Conservation (phyloP, 2,329 filamentous ascomycete species). For the Phialophora verrucosa region DNA sequence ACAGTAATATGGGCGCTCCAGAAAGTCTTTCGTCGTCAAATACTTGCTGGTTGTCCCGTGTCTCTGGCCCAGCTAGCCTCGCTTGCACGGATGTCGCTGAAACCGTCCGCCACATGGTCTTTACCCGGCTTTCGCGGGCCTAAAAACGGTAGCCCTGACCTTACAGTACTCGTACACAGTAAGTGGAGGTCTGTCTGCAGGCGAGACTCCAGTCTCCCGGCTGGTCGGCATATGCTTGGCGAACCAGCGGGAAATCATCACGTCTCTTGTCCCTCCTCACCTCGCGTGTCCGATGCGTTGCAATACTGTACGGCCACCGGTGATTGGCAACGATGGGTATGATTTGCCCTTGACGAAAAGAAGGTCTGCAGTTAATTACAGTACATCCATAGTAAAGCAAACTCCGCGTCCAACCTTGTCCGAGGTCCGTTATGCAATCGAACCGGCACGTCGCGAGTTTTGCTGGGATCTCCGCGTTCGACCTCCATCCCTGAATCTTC, state of each 20-base stretch:
- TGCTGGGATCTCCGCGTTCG: neutral
- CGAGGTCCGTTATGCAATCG: too few relatives aligned
- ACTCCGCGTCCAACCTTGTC: too few relatives aligned
- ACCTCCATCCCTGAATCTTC: neutral
- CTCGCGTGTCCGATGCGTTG: too few relatives aligned
- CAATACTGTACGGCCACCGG: too few relatives aligned
- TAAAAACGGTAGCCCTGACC: neutral
- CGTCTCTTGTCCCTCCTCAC: neutral
- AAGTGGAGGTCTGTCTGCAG: too few relatives aligned
- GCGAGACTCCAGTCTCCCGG: neutral
- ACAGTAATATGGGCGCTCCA: neutral
- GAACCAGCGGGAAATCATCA: neutral
- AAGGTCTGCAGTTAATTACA: too few relatives aligned
- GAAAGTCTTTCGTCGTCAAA: neutral
- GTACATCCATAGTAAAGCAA: too few relatives aligned
- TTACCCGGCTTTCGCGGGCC: neutral
- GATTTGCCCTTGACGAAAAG: too few relatives aligned
- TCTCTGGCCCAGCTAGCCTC: neutral
- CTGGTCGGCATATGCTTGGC: neutral
- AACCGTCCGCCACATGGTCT: neutral
- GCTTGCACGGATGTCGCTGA: neutral
- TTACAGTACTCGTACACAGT: neutral
- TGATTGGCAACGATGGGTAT: too few relatives aligned
- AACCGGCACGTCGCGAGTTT: too few relatives aligned
- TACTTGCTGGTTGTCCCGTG: neutral